Conservation (phyloP, 352 stramenopile species). For the Pythium sukuiense region DNA sequence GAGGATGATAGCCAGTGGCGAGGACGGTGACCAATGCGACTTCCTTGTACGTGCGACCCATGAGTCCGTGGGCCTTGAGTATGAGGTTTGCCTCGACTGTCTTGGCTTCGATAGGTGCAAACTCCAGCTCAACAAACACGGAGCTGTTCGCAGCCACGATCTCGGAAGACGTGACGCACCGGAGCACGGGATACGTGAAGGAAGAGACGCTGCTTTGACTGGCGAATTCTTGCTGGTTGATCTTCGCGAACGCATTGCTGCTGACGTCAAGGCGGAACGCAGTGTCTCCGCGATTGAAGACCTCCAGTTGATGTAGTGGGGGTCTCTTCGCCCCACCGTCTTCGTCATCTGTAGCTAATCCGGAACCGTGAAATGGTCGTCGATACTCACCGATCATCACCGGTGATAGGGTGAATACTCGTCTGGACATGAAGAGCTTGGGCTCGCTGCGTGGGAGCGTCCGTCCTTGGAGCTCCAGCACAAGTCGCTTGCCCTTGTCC, state of each 20-base stretch:
- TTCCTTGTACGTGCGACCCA: constrained; percentile 69
- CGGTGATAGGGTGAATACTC: constrained; percentile 60
- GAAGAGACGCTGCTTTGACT: background rate
- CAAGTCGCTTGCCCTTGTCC: constrained; percentile 88
- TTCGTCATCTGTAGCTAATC: constrained; percentile 9
- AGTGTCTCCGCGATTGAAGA: constrained; percentile 77
- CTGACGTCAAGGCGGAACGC: constrained; percentile 68
- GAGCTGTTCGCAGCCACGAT: constrained; percentile 65
- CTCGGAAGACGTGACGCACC: constrained; percentile 47
- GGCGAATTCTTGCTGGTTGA: constrained; percentile 53
- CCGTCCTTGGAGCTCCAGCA: constrained; percentile 79
- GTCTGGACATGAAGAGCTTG: constrained; percentile 65
- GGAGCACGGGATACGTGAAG: constrained; percentile 48
- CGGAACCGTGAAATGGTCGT: constrained; percentile 8
- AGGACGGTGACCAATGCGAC: constrained; percentile 60
- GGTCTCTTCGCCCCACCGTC: constrained; percentile 22
- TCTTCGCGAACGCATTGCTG: constrained; percentile 47
- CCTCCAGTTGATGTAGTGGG: constrained; percentile 69
- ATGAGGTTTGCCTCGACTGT: constrained; percentile 52
- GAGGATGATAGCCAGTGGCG: constrained; percentile 58
- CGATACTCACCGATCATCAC: constrained; percentile 75
- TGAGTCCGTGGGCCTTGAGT: constrained; percentile 67
- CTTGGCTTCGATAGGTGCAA: constrained; percentile 67
- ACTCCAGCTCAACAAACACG: constrained; percentile 71
- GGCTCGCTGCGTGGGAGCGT: constrained; percentile 69